Conservation (phyloP, 2,329 filamentous ascomycete genomes). For the Ceratocystis diversiconidia region DNA sequence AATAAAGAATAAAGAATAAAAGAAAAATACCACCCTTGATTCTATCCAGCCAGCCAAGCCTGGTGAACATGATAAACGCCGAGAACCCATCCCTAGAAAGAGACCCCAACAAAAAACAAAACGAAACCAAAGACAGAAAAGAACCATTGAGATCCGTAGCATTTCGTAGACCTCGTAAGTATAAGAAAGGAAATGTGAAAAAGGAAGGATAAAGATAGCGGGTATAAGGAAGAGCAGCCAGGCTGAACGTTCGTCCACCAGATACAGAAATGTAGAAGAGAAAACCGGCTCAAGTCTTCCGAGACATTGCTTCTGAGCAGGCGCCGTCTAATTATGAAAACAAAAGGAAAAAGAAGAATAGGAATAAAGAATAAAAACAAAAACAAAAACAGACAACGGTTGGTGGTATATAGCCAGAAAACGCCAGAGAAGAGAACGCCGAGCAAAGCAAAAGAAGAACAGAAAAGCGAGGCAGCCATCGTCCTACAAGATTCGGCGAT, state of each 20-base stretch:
- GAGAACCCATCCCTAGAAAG: constrained; percentile 10
- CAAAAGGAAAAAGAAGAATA: background rate
- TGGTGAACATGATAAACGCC: constrained; percentile 9
- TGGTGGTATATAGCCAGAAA: constrained; percentile 9
- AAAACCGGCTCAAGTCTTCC: background rate
- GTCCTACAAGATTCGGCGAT: background rate
- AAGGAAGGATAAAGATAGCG: constrained; percentile 22
- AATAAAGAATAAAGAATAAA: too few species aligned
- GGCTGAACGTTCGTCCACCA: constrained; percentile 16
- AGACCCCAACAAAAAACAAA: constrained; percentile 22
- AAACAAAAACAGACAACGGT: background rate
- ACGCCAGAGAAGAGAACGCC: constrained; percentile 13
- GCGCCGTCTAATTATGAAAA: constrained; percentile 8
- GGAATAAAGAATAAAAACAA: background rate
- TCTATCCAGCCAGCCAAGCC: constrained; percentile 8
- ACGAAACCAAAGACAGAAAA: background rate
- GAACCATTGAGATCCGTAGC: constrained; percentile 3
- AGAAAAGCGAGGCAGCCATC: background rate
- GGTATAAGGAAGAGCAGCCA: constrained; percentile 21
- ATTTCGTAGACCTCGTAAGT: constrained; percentile 11
- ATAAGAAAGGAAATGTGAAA: constrained; percentile 20
- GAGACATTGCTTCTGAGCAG: constrained; percentile 4
- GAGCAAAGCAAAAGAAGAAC: constrained; percentile 10
- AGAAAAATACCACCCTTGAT: background rate
- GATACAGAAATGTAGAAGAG: background rate